Percentiles rank a stretch among this genome's conserved stretches.
Evolutionary conservation across 202 grass and related monocot species (phyloP).

Genomic region (Hordeum pubiflorum): DNA sequence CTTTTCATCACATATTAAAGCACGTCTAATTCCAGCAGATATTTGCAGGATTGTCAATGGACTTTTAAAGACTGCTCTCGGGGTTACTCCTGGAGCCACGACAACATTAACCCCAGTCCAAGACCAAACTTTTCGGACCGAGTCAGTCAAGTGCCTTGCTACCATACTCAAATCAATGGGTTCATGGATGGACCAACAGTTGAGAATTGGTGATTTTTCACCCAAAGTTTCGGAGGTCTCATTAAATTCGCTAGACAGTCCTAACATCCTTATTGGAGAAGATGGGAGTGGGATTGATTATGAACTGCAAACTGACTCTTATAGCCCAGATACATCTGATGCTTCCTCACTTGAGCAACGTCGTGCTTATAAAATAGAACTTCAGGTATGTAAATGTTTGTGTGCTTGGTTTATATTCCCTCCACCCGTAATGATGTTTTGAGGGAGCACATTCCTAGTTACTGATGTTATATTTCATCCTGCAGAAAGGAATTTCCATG

Average conservation of each 20-base stretch:
- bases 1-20: slow-evolving; percentile 36
- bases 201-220: slow-evolving; percentile 86
- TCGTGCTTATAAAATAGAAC: slow-evolving; percentile 83
- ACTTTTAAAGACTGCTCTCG: slow-evolving; percentile 88
- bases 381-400: slow-evolving; percentile 60
- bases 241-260: slow-evolving; percentile 51
- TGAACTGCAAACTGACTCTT: slow-evolving; percentile 63
- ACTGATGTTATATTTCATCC: slow-evolving; percentile 23
- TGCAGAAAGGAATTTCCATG: slow-evolving; percentile 94
- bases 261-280: slow-evolving; percentile 52
- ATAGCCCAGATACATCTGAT: slow-evolving; percentile 61
- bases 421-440: not conserved
- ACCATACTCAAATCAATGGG: slow-evolving; percentile 91
- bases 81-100: slow-evolving; percentile 70
- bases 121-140: slow-evolving; percentile 86
- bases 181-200: slow-evolving; percentile 88
- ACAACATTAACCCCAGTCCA: slow-evolving; percentile 77
- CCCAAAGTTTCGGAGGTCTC: slow-evolving; percentile 53
- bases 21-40: slow-evolving; percentile 56
- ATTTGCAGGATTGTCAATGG: slow-evolving; percentile 89
- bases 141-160: slow-evolving; percentile 88
- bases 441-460: not conserved
- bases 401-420: slow-evolving; percentile 17
- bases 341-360: slow-evolving; percentile 80
- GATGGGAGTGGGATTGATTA: slow-evolving; percentile 77